Evolutionary conservation across 371 early-diverging fungal species (phyloP).

Genomic region (Amoeboradix gromovi): DNA sequence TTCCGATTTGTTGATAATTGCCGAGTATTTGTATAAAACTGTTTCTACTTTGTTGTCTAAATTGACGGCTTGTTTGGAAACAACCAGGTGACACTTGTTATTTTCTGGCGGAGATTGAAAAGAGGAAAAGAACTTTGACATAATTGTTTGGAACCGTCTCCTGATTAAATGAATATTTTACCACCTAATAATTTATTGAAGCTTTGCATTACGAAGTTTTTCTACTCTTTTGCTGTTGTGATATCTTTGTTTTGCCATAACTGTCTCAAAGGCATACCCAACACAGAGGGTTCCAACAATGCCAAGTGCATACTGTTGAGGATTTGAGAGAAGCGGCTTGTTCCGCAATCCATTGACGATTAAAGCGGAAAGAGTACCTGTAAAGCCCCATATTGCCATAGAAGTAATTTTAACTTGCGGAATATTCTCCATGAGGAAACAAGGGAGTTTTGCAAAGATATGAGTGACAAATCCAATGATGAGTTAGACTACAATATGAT

Average conservation of each 20-base stretch:
- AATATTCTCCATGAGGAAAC: not conserved
- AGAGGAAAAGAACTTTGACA: too few species aligned
- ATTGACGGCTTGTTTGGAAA: not conserved
- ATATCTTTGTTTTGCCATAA: not conserved
- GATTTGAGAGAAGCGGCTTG: not conserved
- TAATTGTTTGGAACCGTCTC: too few species aligned
- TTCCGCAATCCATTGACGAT: not conserved
- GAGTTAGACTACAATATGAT: not conserved
- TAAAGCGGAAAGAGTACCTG: not conserved
- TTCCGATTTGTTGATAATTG: not conserved
- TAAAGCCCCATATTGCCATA: not conserved
- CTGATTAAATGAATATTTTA: too few species aligned
- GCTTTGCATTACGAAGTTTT: too few species aligned
- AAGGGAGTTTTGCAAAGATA: not conserved
- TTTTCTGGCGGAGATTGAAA: not conserved
- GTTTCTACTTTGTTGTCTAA: not conserved
- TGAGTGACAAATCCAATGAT: not conserved
- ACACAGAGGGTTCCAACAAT: not conserved
- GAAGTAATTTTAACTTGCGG: not conserved
- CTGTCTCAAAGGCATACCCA: not conserved
- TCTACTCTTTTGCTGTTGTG: too few species aligned
- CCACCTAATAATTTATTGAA: too few species aligned
- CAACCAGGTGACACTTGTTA: not conserved
- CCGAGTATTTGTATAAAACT: not conserved
- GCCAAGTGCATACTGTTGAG: not conserved